A percentile compares a stretch with the other conserved stretches of the same genome.
Conservation (phyloP, 495 filamentous ascomycete genomes). For the Daldinia bambusicola region DNA sequence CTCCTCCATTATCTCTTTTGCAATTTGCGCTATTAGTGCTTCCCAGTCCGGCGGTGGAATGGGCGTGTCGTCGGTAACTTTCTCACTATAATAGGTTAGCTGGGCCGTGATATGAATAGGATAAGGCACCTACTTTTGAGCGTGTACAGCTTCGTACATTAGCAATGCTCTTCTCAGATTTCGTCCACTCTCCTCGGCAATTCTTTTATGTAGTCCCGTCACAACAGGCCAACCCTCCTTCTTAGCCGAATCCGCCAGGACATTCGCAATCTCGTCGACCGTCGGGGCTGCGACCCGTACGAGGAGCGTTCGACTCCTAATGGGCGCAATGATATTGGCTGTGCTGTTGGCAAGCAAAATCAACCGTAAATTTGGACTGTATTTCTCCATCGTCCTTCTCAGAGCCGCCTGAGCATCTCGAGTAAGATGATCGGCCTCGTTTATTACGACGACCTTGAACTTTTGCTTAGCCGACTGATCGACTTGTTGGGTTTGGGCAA, state of each 20-base stretch:
- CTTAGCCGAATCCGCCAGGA: conserved; percentile 76
- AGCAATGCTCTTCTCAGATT: conserved; percentile 89
- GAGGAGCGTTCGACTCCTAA: conserved; percentile 86
- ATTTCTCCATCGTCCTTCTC: conserved; percentile 98
- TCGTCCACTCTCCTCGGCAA: conserved; percentile 90
- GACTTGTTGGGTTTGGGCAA: conserved; percentile 98
- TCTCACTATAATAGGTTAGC: conserved; percentile 72
- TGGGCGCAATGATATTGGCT: conserved; percentile 96
- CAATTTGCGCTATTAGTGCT: conserved; percentile 83
- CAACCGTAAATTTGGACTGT: conserved; percentile 90
- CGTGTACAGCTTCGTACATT: conserved; percentile 97
- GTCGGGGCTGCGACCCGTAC: conserved; percentile 92
- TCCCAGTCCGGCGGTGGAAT: conserved; percentile 98
- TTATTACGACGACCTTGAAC: conserved; percentile 99
- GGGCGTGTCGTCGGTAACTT: conserved; percentile 83
- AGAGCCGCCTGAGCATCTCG: conserved; percentile 95
- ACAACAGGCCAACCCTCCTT: conserved; percentile 79
- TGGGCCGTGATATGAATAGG: background rate
- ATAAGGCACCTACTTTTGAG: conserved; percentile 78
- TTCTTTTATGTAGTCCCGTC: conserved; percentile 77
- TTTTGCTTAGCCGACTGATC: conserved; percentile 86
- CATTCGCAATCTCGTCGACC: conserved; percentile 81
- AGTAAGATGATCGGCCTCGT: conserved; percentile 96
- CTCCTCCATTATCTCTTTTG: conserved; percentile 90
- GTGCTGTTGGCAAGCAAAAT: conserved; percentile 95